Conservation (phyloP, 345 rosid genomes). For the Euphorbia tirucalli region DNA sequence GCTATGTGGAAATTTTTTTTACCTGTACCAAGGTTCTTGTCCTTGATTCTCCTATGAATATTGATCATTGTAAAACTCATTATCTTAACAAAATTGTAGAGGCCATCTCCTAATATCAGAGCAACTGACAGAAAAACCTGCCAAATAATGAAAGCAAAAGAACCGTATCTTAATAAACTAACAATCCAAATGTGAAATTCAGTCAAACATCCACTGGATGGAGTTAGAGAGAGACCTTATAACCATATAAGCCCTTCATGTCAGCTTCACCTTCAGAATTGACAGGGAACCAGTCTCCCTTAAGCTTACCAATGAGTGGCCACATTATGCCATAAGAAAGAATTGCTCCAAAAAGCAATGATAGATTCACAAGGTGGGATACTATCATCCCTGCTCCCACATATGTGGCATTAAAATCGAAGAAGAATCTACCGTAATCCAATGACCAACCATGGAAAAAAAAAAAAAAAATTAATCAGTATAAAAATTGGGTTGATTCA, state of each 20-base stretch:
- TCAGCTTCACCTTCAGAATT: constrained; percentile 52
- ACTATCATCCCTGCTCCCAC: constrained; percentile 97
- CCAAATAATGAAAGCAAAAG: neutral
- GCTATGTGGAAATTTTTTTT: too few species aligned
- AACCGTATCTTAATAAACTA: neutral
- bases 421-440: constrained; percentile 79
- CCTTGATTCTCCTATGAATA: constrained; percentile 46
- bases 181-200: neutral
- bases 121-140: constrained; percentile 80
- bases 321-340: constrained; percentile 85
- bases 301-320: constrained; percentile 69
- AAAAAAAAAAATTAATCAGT: neutral
- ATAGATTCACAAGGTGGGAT: constrained; percentile 80
- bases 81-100: constrained; percentile 80
- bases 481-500: neutral
- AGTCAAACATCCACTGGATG: too few species aligned
- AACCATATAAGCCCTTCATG: constrained; percentile 89
- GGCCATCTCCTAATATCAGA: constrained; percentile 88
- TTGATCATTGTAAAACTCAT: constrained; percentile 44
- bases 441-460: neutral
- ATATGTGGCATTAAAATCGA: constrained; percentile 78
- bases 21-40: constrained; percentile 32
- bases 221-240: constrained; percentile 54
- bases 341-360: constrained; percentile 78
- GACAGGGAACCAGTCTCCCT: constrained; percentile 74